Base-by-base conservation (phyloP, 2,329 filamentous ascomycete species). In the Kalaharituber pfeilii region DNA sequence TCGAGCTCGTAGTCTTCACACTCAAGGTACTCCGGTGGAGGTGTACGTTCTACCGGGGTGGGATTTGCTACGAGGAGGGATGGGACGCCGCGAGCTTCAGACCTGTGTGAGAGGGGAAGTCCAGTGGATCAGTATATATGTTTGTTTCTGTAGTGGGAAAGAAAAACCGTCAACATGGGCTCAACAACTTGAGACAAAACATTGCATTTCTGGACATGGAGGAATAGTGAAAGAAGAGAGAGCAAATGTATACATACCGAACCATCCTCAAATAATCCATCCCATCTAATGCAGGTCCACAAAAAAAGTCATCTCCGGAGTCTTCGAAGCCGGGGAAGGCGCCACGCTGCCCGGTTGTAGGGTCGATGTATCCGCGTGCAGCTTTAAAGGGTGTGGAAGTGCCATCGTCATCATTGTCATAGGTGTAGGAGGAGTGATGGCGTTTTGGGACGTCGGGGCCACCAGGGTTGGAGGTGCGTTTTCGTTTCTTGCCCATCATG, bases 201-300 rank as follows among this genome's bases (percentile, higher is more conserved):
- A n/a, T n/a, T n/a, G n/a, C n/a, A n/a, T n/a, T n/a, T n/a, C n/a
- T n/a, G n/a, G n/a, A n/a, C n/a, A n/a, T n/a, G n/a, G n/a, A n/a
- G n/a, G n/a, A n/a, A n/a, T n/a, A n/a, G n/a, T 50, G 22, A 47
- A 47, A 28, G 26, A 25, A 24, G 33, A 3, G 33, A 39, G 13
- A n/a, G n/a, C n/a, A n/a, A 39, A 15, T 39, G 15, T 39, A 39
- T 39, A 39, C 53, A 45, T 47, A 64, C 62, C 62, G 58, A 24
- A 64, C 62, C 62, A 63, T 64, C 27, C 62, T 60, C 20, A 64
- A 52, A 49, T 64, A 64, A 27, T 62, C 59, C 30, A 64, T 33
- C 3, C 62, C 62, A 45, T 64, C 62, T 15, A 54, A 53, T 0
- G 62, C 59, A 2, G 62, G 62, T 7, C 61, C 56, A 9, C 57